phyloP scores from a whole-genome alignment of 2,329 filamentous ascomycete genomes.

The Fusarium papillatum region DNA sequence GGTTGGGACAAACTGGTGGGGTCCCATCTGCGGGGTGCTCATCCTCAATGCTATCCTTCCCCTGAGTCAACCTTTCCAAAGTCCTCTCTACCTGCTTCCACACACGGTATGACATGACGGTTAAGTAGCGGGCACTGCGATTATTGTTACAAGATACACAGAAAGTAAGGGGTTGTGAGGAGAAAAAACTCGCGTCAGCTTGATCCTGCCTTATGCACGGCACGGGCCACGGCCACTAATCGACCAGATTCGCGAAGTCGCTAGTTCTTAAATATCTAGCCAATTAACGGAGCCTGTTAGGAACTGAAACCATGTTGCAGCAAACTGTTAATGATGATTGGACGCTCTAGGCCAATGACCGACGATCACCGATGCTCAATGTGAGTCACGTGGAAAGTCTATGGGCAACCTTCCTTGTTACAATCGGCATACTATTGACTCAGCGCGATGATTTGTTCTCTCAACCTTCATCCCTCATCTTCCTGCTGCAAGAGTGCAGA shows the following conservation, averaged over 20 bases:
- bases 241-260: background rate
- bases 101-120: background rate
- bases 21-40: background rate
- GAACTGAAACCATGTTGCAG: background rate
- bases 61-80: background rate
- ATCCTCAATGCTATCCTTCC: background rate
- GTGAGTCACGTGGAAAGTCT: background rate
- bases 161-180: background rate
- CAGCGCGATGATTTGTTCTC: background rate
- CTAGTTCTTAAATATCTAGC: background rate
- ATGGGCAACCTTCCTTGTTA: background rate
- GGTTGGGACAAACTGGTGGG: background rate
- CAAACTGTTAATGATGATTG: background rate
- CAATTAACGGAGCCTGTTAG: background rate
- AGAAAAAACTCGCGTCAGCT: background rate
- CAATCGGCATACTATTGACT: background rate
- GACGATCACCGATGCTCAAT: background rate
- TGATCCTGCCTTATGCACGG: background rate
- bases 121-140: background rate
- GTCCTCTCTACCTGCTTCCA: background rate
- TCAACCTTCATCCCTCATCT: background rate
- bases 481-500: background rate
- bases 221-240: background rate
- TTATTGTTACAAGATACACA: background rate
- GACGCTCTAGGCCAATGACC: background rate